Conservation (phyloP, 1,284 basidiomycete species). For the Cutaneotrichosporon sp. region DNA sequence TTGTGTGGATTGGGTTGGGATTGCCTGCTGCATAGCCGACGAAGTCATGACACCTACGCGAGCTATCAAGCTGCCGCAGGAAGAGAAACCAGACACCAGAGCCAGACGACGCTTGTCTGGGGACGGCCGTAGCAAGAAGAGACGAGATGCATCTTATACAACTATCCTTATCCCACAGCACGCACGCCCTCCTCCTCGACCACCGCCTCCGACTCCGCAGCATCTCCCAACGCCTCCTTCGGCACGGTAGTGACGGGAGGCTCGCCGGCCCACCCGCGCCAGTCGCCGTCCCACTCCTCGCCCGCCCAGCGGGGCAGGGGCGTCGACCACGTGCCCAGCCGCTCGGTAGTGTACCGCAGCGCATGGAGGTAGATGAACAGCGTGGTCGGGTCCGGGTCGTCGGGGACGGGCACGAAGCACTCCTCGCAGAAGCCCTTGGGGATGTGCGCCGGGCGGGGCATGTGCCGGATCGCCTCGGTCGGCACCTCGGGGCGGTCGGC, state of each 20-base stretch:
- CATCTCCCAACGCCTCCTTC: background rate
- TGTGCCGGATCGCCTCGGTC: slow-evolving; percentile 29
- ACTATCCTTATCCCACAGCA: background rate
- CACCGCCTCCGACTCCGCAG: background rate
- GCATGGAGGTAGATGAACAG: slow-evolving; percentile 95
- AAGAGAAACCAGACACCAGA: no score
- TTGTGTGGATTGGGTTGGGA: no score
- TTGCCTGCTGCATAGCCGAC: no score
- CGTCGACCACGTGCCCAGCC: slow-evolving; percentile 50
- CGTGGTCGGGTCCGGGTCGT: slow-evolving; percentile 84
- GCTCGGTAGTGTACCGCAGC: slow-evolving; percentile 67
- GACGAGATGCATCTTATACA: background rate
- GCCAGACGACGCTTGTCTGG: no score
- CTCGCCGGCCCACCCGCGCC: slow-evolving; percentile 50
- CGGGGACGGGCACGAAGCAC: slow-evolving; percentile 85
- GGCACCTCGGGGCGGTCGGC: slow-evolving; percentile 28
- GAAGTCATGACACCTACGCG: no score
- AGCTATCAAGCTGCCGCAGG: no score
- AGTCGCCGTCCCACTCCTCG: slow-evolving; percentile 53
- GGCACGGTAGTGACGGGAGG: slow-evolving; percentile 17
- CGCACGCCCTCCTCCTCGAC: background rate
- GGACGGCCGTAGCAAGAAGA: no score
- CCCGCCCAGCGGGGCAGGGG: slow-evolving; percentile 54
- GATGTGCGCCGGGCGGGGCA: slow-evolving; percentile 54
- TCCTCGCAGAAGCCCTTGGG: slow-evolving; percentile 64